Base-by-base conservation (phyloP, 495 filamentous ascomycete species). In the Trichocladium uniseriatum region DNA sequence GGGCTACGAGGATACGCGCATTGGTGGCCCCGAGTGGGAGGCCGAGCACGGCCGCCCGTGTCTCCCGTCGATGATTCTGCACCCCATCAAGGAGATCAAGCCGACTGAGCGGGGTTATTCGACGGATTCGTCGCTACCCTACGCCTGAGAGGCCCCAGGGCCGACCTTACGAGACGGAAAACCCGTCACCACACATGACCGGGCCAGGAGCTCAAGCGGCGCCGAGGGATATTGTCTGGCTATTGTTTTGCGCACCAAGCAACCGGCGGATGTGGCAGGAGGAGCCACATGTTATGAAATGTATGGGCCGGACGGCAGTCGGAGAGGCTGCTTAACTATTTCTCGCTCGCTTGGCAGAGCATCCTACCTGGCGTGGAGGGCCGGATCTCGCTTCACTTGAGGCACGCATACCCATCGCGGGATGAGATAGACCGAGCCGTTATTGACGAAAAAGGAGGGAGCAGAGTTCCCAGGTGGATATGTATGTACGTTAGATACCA, bases 11-110 rank as follows among this genome's bases (percentile, higher is more conserved):
- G 73, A 77, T 40, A 70, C 64, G 16, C 66, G 58, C 22, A 60
- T 75, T 19, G 77, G 76, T 27, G 76, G 76, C 5, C 39, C 54
- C 19, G 66, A 74, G 57, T 79, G 77, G 73, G 78, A 81, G 60
- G 64, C 60, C 22, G 20, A 51, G 5, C 62, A 79, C 47, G 75
- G 76, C 14, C 65, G 75, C 47, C 58, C 72, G 2, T 80, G 77
- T 54, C 61, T 81, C 8, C 79, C 79, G 11, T 66, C 76, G 15
- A 75, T 80, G 61, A 57, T 80, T 13, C 55, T 81, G 32, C 74
- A 77, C 59, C 76, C 78, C 5, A 63, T 80, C 49, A 75, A 77
- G 58, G 69, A 77, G 35, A 63, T 73, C 18, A 63, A 61, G 44
- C 63, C 64, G 8, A 73, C 69, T 13, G 54, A 63, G 38, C 62